Percentiles rank a stretch among this genome's conserved stretches.
These are phyloP conservation scores for Pseudomassariella vexata DNA, from an alignment of 2,329 filamentous ascomycete genomes.

Conservation along the genomic window DNA sequence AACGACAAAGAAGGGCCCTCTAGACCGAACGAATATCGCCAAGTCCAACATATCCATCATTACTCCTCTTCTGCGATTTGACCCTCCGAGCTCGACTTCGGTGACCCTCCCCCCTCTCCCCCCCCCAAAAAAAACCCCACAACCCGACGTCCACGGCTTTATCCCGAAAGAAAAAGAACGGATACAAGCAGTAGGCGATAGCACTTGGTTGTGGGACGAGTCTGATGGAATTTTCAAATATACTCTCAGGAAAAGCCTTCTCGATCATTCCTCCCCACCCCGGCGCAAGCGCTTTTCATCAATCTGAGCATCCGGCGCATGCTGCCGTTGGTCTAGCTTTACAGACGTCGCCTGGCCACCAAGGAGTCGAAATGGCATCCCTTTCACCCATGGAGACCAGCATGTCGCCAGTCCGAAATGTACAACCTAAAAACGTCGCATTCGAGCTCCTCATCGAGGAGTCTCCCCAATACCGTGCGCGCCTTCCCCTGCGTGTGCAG, in stretches of 20 bases:
- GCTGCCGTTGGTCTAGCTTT: too few species aligned
- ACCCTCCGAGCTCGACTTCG: conserved; percentile 2
- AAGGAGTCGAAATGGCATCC: conserved; percentile 35
- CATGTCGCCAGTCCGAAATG: conserved; percentile 39
- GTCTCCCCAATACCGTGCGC: conserved; percentile 63
- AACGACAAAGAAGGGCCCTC: too few species aligned
- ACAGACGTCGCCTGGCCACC: conserved; percentile 19
- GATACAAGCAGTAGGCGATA: too few species aligned
- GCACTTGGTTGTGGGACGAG: too few species aligned
- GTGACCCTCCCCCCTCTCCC: too few species aligned
- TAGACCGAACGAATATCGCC: too few species aligned
- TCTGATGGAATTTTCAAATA: conserved; percentile 26
- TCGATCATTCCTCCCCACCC: too few species aligned
- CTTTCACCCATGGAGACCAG: conserved; percentile 38
- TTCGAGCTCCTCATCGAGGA: conserved; percentile 71
- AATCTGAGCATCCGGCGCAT: too few species aligned
- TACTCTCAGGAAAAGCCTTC: conserved; percentile 19
- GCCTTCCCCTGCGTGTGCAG: conserved; percentile 78
- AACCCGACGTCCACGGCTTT: neutral
- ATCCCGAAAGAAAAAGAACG: neutral
- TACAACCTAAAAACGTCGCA: conserved; percentile 66
- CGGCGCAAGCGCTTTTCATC: conserved; percentile 21
- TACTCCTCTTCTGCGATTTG: neutral
- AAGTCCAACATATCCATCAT: neutral
- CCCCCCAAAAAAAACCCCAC: neutral